Percentiles rank a stretch among this genome's conserved stretches.
Evolutionary conservation across 306 rosid species (phyloP).

Genomic region (Vigna mungo): DNA sequence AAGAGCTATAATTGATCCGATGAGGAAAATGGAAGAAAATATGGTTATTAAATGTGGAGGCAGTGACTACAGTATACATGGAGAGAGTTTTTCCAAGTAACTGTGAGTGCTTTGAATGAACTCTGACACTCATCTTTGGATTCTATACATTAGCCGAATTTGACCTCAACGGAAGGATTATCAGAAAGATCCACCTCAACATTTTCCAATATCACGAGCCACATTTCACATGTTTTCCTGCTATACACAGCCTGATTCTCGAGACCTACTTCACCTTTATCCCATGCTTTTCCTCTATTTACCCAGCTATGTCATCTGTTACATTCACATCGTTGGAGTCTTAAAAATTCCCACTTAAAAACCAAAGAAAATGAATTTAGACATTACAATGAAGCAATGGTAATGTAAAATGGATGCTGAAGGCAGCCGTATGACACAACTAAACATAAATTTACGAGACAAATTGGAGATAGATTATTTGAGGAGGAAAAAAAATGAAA

Average conservation of each 20-base stretch:
- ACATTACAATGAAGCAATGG: neutral
- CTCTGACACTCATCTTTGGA: conserved; percentile 63
- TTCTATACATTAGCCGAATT: conserved; percentile 48
- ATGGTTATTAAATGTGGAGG: conserved; percentile 53
- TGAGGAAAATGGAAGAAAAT: neutral
- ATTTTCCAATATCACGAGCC: conserved; percentile 75
- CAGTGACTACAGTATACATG: conserved; percentile 51
- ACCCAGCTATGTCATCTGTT: neutral
- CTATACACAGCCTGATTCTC: conserved; percentile 74
- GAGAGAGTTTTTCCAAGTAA: conserved; percentile 39
- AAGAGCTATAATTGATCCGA: neutral
- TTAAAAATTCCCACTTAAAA: neutral
- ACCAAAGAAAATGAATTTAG: neutral
- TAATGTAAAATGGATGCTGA: neutral
- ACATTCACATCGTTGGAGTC: conserved; percentile 25
- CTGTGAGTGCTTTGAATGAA: conserved; percentile 56
- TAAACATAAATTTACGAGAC: neutral
- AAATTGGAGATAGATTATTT: neutral
- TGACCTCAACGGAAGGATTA: conserved; percentile 40
- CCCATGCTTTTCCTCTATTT: conserved; percentile 46
- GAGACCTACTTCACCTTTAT: conserved; percentile 62
- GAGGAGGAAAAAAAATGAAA: neutral
- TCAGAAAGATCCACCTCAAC: conserved; percentile 63
- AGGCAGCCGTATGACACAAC: neutral
- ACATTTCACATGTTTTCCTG: conserved; percentile 87